phyloP scores from a whole-genome alignment of 805 yeast species.

The Komagataella pseudopastoris region DNA sequence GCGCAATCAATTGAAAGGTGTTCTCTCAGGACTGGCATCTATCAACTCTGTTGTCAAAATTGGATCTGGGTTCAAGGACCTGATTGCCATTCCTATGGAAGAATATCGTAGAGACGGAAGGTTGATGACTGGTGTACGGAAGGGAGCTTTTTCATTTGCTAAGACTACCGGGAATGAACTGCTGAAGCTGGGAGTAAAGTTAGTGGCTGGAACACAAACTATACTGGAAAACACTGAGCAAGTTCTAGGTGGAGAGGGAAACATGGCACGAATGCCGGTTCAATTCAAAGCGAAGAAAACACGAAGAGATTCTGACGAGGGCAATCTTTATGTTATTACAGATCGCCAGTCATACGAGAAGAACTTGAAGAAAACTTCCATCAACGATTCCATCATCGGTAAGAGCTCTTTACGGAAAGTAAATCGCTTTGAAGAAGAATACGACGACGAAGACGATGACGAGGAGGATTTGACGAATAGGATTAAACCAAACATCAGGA shows the following conservation, averaged over 20 bases:
- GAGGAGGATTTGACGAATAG: background rate
- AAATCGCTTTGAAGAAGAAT: constrained; percentile 14
- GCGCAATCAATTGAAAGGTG: constrained; percentile 66
- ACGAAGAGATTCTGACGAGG: constrained; percentile 1
- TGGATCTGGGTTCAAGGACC: constrained; percentile 64
- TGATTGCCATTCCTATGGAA: constrained; percentile 58
- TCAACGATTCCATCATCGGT: background rate
- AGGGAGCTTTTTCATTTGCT: constrained; percentile 63
- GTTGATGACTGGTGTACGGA: constrained; percentile 53
- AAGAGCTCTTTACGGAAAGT: background rate
- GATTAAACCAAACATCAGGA: background rate
- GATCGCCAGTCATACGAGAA: background rate
- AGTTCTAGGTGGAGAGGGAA: constrained; percentile 44
- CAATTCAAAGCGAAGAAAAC: background rate
- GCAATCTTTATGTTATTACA: constrained; percentile 3
- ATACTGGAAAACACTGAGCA: constrained; percentile 71
- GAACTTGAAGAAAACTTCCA: background rate
- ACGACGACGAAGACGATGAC: constrained; percentile 17
- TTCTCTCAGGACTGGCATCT: constrained; percentile 77
- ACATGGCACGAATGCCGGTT: background rate
- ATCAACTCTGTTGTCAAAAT: constrained; percentile 63
- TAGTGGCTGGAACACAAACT: constrained; percentile 82
- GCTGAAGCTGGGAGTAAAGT: constrained; percentile 66
- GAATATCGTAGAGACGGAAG: constrained; percentile 70
- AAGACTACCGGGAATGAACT: constrained; percentile 71